Base-by-base conservation (phyloP, 257 asterid genomes). In the Eustoma russellianum region DNA sequence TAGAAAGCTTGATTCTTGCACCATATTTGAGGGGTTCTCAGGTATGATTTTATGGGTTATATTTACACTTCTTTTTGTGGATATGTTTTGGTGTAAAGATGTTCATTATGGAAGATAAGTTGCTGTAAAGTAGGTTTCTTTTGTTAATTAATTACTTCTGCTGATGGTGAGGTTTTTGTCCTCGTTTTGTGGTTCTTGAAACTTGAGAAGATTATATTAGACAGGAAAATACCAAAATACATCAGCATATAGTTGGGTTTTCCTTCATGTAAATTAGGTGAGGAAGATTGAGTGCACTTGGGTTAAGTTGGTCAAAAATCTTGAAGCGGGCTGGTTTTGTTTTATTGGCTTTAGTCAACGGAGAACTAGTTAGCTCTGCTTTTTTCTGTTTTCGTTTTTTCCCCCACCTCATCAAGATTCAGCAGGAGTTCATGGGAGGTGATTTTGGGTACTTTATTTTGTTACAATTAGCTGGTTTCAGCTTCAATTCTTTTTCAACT, bases 271-370 rank as follows among this genome's bases (percentile, higher is more conserved):
- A 55, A 55, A 48, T 41, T 50, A 16, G 13, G 18, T 24, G 40
- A 46, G 41, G 49, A 11, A 33, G 44, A 51, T 30, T 43, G 9
- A 8, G 69, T 8, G 33, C 57, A 64, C 69, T 57, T 59, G 51
- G 19, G 33, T 56, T 64, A 11, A 50, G 46, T 64, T 56, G 19
- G 69, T 64, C 64, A 50, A 41, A 33, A 44, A 56, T 54, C 49
- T 64, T 63, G 57, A 50, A 56, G 16, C 51, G n/a, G 17, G 64
- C 34, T 50, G 48, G 40, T 28, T 56, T 24, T 63, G 30, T 44
- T 45, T 50, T 17, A 7, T n/a, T 6, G n/a, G 35, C 55, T 52
- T 4, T 44, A 57, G 65, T 65, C 70, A 65, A 57, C 45, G 18
- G 9, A 16, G 45, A 64, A 41, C n/a, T 44, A 48, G 15, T 17